Evolutionary conservation across 805 yeast genomes (phyloP).

Genomic region (Candida odintsovae): DNA sequence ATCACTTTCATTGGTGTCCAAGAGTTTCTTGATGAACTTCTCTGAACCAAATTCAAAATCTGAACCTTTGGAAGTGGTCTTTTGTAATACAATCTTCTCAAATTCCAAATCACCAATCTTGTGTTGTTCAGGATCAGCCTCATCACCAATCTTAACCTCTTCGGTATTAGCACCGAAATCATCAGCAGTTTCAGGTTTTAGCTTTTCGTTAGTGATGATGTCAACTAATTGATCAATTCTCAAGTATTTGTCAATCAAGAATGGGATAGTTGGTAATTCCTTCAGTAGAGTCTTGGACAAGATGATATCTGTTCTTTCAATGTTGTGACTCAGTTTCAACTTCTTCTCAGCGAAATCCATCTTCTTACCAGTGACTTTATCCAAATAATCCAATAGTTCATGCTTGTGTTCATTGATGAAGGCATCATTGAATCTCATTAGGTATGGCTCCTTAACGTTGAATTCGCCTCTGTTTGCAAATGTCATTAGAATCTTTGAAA

Average conservation of each 20-base stretch:
- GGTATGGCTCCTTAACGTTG: slow-evolving; percentile 79
- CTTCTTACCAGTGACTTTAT: slow-evolving; percentile 63
- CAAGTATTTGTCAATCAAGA: slow-evolving; percentile 58
- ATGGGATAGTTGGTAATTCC: slow-evolving; percentile 66
- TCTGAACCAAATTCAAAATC: slow-evolving; percentile 54
- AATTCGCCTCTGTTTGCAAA: slow-evolving; percentile 73
- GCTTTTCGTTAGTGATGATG: slow-evolving; percentile 28
- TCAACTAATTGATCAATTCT: slow-evolving; percentile 54
- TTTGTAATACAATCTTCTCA: slow-evolving; percentile 23
- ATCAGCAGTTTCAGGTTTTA: slow-evolving; percentile 12
- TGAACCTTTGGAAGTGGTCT: slow-evolving; percentile 26
- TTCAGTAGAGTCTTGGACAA: slow-evolving; percentile 46
- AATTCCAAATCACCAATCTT: slow-evolving; percentile 28
- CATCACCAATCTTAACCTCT: background rate
- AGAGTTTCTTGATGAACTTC: slow-evolving; percentile 45
- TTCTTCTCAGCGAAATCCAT: slow-evolving; percentile 57
- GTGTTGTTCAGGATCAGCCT: background rate
- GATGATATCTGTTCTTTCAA: slow-evolving; percentile 48
- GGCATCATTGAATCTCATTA: slow-evolving; percentile 54
- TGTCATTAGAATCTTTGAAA: slow-evolving; percentile 75
- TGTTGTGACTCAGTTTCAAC: slow-evolving; percentile 49
- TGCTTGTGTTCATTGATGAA: slow-evolving; percentile 54
- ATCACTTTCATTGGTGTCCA: slow-evolving; percentile 23
- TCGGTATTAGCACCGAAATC: slow-evolving; percentile 6
- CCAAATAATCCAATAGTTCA: slow-evolving; percentile 65